Conservation (phyloP, 164 flowering plant species). For the Sedum album region DNA sequence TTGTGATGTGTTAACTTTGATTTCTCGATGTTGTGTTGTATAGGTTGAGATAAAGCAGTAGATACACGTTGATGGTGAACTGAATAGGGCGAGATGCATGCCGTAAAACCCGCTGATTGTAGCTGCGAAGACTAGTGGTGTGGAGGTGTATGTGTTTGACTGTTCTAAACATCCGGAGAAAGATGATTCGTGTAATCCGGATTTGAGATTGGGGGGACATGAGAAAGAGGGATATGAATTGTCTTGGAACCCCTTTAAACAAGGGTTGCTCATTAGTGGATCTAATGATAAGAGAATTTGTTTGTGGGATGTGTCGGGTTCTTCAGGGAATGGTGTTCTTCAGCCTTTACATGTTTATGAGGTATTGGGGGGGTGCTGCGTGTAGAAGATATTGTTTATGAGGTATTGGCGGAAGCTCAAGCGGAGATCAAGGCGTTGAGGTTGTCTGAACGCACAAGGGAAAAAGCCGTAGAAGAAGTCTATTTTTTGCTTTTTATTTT, state of each 20-base stretch:
- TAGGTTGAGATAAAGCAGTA: constrained; percentile 63
- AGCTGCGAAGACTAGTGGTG: constrained; percentile 71
- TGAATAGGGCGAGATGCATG: constrained; percentile 81
- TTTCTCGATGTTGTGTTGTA: background rate
- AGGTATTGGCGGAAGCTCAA: too few species aligned
- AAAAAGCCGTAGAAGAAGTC: too few species aligned
- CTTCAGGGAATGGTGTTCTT: constrained; percentile 44
- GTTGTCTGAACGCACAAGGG: too few species aligned
- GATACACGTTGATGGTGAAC: constrained; percentile 79
- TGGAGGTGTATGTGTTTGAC: constrained; percentile 69
- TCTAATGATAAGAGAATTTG: constrained; percentile 78
- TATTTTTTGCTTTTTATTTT: too few species aligned
- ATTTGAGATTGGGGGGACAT: constrained; percentile 75
- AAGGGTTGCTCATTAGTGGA: constrained; percentile 79
- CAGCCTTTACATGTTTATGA: constrained; percentile 47
- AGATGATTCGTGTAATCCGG: constrained; percentile 48
- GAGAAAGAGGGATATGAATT: constrained; percentile 84
- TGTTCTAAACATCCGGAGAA: constrained; percentile 33
- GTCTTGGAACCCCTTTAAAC: constrained; percentile 79
- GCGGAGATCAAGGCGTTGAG: too few species aligned
- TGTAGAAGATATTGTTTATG: too few species aligned
- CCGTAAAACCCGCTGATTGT: constrained; percentile 58
- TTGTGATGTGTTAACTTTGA: background rate
- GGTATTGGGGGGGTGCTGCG: constrained; percentile 41
- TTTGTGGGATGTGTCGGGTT: constrained; percentile 69